Percentiles rank a stretch among this genome's conserved stretches.
Conservation (phyloP, 108 stramenopile species). For the Stephanodiscus minutulus region DNA sequence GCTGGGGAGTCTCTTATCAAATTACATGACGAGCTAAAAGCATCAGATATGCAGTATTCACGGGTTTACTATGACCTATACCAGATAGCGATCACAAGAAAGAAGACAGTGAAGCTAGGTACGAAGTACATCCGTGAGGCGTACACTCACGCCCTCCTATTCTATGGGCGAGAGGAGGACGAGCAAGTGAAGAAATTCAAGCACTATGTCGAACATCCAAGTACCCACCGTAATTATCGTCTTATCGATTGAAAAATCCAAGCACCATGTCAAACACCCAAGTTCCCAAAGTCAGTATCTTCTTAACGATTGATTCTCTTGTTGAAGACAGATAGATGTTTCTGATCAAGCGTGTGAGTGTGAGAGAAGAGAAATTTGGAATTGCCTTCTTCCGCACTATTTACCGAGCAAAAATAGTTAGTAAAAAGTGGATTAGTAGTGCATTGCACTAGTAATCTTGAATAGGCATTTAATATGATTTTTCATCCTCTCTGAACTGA, state of each 20-base stretch:
- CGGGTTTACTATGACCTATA: slow-evolving; percentile 17
- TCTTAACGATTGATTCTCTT: background rate
- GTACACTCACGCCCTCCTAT: slow-evolving; percentile 5
- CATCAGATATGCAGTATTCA: slow-evolving; percentile 11
- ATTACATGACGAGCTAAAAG: slow-evolving; percentile 2
- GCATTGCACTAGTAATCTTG: too few species aligned
- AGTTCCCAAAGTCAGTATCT: slow-evolving; percentile 1
- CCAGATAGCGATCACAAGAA: slow-evolving; percentile 9
- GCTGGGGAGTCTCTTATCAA: slow-evolving; percentile 12
- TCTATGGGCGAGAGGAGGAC: slow-evolving; percentile 11
- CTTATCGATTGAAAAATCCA: slow-evolving; percentile 2
- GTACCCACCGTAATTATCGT: slow-evolving; percentile 6
- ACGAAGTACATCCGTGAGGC: background rate
- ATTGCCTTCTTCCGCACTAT: too few species aligned
- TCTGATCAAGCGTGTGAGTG: background rate
- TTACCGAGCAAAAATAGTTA: too few species aligned
- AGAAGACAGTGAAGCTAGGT: slow-evolving; percentile 7
- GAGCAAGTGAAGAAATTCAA: slow-evolving; percentile 12
- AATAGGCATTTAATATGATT: too few species aligned
- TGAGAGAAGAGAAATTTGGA: too few species aligned
- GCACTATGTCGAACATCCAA: background rate
- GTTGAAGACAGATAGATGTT: background rate
- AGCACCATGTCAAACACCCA: background rate
- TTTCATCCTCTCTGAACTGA: too few species aligned
- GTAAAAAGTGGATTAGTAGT: too few species aligned